Conservation (phyloP, 345 rosid genomes). For the Linum lewisii region DNA sequence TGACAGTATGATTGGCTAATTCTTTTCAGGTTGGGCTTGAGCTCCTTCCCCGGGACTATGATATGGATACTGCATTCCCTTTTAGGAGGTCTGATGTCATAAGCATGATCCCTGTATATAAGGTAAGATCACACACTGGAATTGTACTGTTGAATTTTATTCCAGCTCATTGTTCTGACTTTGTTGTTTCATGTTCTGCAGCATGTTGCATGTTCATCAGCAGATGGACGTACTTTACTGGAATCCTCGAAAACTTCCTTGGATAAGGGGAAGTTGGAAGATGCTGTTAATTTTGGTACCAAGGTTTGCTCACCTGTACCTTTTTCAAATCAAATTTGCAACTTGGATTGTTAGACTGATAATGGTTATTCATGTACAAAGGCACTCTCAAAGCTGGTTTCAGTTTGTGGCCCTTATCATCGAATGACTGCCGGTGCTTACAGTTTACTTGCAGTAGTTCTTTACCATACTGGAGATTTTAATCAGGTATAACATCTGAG, state of each 20-base stretch:
- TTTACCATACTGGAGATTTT: slow-evolving; percentile 29
- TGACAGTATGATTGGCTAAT: slow-evolving; percentile 17
- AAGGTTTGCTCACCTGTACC: slow-evolving; percentile 17
- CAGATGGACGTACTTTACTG: slow-evolving; percentile 26
- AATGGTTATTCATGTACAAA: slow-evolving; percentile 16
- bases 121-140: slow-evolving; percentile 13
- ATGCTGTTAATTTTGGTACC: slow-evolving; percentile 27
- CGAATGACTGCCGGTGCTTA: slow-evolving; percentile 32
- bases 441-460: slow-evolving; percentile 29
- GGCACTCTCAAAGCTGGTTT: slow-evolving; percentile 28
- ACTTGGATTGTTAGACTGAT: neutral
- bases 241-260: slow-evolving; percentile 27
- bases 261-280: slow-evolving; percentile 31
- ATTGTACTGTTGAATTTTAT: neutral
- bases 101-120: slow-evolving; percentile 27
- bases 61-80: slow-evolving; percentile 21
- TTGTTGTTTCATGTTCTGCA: slow-evolving; percentile 17
- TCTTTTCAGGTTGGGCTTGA: slow-evolving; percentile 28
- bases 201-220: slow-evolving; percentile 33
- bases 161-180: slow-evolving; percentile 8
- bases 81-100: slow-evolving; percentile 23
- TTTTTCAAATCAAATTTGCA: slow-evolving; percentile 2
- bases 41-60: slow-evolving; percentile 30
- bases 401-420: slow-evolving; percentile 31
- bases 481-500: slow-evolving; percentile 38